These are phyloP conservation scores for Rhododendron williamsianum DNA, from an alignment of 148 eudicot genomes.

Conservation along the genomic window DNA sequence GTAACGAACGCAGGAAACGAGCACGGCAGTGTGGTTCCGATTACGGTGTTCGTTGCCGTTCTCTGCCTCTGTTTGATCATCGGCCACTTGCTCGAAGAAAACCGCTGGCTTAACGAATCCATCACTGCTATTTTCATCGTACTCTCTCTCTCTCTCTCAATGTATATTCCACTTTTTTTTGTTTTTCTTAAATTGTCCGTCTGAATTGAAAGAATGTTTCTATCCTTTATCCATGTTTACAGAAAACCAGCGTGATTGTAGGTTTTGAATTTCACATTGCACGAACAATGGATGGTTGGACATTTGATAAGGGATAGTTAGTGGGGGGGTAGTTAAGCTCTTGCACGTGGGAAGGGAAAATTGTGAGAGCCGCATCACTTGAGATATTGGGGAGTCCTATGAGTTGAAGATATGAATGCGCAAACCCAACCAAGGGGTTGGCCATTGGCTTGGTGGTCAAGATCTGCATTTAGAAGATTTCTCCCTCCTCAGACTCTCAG, in stretches of 20 bases:
- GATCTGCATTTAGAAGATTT: too few relatives aligned
- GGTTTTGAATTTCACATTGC: not conserved
- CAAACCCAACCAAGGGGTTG: too few relatives aligned
- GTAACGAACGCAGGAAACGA: slow-evolving; percentile 16
- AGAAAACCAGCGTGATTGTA: not conserved
- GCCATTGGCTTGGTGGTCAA: too few relatives aligned
- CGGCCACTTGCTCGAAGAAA: slow-evolving; percentile 78
- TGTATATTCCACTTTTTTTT: not conserved
- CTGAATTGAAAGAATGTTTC: not conserved
- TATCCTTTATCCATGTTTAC: not conserved
- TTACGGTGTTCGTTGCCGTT: slow-evolving; percentile 63
- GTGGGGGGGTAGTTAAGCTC: too few relatives aligned
- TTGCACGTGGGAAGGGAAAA: too few relatives aligned
- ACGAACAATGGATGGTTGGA: too few relatives aligned
- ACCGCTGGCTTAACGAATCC: slow-evolving; percentile 92
- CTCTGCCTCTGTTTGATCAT: slow-evolving; percentile 63
- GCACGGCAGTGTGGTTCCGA: slow-evolving; percentile 58
- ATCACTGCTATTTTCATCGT: slow-evolving; percentile 75
- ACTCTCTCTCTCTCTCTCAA: slow-evolving; percentile 8
- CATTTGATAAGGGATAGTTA: too few relatives aligned
- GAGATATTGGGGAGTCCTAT: too few relatives aligned
- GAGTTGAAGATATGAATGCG: too few relatives aligned
- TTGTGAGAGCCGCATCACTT: too few relatives aligned
- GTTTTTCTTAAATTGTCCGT: not conserved
- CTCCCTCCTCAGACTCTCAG: too few relatives aligned